phyloP scores from a whole-genome alignment of 1,284 basidiomycete species.

The Pseudozyma thailandica region DNA sequence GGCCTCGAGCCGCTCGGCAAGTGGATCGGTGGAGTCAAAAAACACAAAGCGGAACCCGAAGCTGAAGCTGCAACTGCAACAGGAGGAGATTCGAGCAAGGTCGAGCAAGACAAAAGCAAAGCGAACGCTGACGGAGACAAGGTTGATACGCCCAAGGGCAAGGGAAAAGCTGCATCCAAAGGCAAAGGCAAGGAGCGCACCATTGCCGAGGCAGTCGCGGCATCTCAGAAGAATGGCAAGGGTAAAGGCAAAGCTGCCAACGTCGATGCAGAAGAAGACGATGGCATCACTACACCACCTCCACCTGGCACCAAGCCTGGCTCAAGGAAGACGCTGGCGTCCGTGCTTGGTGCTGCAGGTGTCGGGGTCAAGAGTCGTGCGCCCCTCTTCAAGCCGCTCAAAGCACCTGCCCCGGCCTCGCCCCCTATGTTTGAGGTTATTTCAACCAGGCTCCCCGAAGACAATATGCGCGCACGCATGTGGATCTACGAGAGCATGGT shows the following conservation, averaged over 20 bases:
- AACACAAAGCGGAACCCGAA: not conserved
- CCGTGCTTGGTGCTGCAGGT: conserved; percentile 5
- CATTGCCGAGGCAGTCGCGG: conserved; percentile 21
- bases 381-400: conserved; percentile 34
- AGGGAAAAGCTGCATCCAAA: conserved; percentile 9
- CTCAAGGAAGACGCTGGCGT: conserved; percentile 30
- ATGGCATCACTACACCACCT: conserved; percentile 35
- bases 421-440: conserved; percentile 46
- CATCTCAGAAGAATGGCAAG: conserved; percentile 17
- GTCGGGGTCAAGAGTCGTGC: conserved; percentile 4
- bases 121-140: not conserved
- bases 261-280: conserved; percentile 19
- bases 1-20: conserved; percentile 34
- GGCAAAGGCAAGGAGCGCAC: conserved; percentile 17
- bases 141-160: too few relatives aligned
- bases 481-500: conserved; percentile 62
- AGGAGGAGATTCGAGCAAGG: not conserved
- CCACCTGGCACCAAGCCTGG: conserved; percentile 17
- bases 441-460: conserved; percentile 42
- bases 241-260: conserved; percentile 1
- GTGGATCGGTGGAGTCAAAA: conserved; percentile 10
- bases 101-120: not conserved
- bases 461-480: conserved; percentile 56
- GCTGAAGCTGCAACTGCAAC: conserved; percentile 1
- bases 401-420: conserved; percentile 26